A percentile compares a stretch with the other conserved stretches of the same genome.
phyloP scores from a whole-genome alignment of 2,329 filamentous ascomycete genomes.

The Dendryphion nanum region DNA sequence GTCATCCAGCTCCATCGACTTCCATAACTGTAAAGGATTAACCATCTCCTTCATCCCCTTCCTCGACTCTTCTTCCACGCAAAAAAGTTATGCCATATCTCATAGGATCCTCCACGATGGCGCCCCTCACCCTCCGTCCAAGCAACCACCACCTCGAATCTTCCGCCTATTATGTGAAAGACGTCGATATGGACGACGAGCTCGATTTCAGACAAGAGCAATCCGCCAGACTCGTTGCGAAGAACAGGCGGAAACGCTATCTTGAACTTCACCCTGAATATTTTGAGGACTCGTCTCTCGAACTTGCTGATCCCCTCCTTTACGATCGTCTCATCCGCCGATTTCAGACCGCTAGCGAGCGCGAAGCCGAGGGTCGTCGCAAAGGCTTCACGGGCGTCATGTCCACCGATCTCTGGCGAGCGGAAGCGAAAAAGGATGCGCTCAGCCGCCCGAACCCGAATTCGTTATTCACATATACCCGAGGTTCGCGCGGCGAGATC shows the following conservation, averaged over 20 bases:
- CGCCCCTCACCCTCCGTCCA: constrained; percentile 21
- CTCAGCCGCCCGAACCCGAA: constrained; percentile 55
- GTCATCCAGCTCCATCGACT: too few species aligned
- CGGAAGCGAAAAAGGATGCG: constrained; percentile 71
- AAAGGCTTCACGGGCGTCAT: constrained; percentile 79
- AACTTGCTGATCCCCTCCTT: constrained; percentile 71
- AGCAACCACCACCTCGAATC: constrained; percentile 12
- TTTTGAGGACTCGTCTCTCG: constrained; percentile 59
- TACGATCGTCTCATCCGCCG: constrained; percentile 78
- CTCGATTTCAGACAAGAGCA: constrained; percentile 13
- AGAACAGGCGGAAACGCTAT: constrained; percentile 77
- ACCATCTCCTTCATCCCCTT: too few species aligned
- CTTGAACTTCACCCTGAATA: constrained; percentile 72
- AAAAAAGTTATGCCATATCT: constrained; percentile 28
- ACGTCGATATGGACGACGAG: not conserved
- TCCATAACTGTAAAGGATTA: too few species aligned
- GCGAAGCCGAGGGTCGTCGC: constrained; percentile 67
- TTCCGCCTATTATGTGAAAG: not conserved
- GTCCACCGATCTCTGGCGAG: constrained; percentile 72
- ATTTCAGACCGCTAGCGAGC: constrained; percentile 71
- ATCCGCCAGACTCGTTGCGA: constrained; percentile 52
- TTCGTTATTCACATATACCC: constrained; percentile 50
- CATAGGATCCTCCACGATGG: constrained; percentile 18
- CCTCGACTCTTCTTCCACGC: not conserved
- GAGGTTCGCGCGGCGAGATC: constrained; percentile 56